Conservation (phyloP, 2,329 filamentous ascomycete species). For the Trichoderma brevicompactum region DNA sequence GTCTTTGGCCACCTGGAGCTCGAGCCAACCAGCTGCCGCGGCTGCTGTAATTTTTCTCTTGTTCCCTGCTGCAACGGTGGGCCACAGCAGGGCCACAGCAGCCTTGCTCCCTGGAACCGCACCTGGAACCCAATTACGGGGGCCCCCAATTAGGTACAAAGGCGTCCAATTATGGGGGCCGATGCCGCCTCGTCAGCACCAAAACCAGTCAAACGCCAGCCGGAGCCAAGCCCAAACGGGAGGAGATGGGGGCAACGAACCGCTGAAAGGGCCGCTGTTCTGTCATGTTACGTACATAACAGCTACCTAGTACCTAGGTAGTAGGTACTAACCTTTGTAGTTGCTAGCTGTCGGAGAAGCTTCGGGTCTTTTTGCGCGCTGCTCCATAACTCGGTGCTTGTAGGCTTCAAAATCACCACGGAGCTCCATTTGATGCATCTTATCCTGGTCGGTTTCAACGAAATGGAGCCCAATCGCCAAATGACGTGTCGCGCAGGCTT, state of each 20-base stretch:
- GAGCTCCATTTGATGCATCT: too few relatives aligned
- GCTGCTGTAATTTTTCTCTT: not conserved
- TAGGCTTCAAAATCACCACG: too few relatives aligned
- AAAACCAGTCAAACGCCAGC: slow-evolving; percentile 6
- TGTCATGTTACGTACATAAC: too few relatives aligned
- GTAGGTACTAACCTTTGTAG: too few relatives aligned
- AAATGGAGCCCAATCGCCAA: slow-evolving; percentile 16
- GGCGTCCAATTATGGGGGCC: slow-evolving; percentile 16
- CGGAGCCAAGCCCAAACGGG: too few relatives aligned
- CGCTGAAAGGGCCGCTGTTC: too few relatives aligned
- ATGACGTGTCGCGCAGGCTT: slow-evolving; percentile 13
- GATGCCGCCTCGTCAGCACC: slow-evolving; percentile 19
- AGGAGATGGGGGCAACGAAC: too few relatives aligned
- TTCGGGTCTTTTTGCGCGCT: too few relatives aligned
- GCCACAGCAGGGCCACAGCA: not conserved
- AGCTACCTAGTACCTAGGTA: too few relatives aligned
- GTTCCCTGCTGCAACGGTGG: not conserved
- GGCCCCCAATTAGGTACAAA: slow-evolving; percentile 3
- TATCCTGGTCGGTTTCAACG: slow-evolving; percentile 20
- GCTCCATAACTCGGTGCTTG: too few relatives aligned
- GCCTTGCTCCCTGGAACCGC: slow-evolving; percentile 11
- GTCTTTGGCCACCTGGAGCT: slow-evolving; percentile 8
- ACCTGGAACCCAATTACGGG: slow-evolving; percentile 8
- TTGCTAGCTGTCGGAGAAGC: too few relatives aligned
- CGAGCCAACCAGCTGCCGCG: slow-evolving; percentile 4